Base-by-base conservation (phyloP, 805 yeast species). In the Cyberlindnera americana region DNA sequence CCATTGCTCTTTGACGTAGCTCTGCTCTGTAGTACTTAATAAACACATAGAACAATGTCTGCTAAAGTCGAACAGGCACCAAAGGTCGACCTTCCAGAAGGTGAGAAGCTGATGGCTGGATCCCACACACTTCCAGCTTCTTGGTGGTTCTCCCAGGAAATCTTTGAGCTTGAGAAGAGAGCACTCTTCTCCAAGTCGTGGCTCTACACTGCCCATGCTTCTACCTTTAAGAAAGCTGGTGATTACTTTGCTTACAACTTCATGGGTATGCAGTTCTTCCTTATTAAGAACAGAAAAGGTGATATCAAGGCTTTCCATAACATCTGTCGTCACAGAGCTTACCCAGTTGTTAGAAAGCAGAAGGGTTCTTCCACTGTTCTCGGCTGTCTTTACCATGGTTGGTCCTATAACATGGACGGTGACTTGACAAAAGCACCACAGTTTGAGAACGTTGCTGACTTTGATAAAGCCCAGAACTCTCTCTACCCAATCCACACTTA, bases 401-500 rank as follows among this genome's bases (percentile, higher is more conserved):
- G 83, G 83, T 70, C 79, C 19, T 77, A 77, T 61, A 75, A 75
- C 53, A 64, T 78, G n/a, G 78, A 76, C 47, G 83, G 83, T 4
- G 57, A 63, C 33, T 64, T 77, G 49, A 75, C 73, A 37, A 77
- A 77, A 51, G 82, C 82, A 8, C 83, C 83, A 17, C 79, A 75
- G 47, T 77, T 77, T 52, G 78, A 77, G 38, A 62, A 71, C 35
- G 78, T 77, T 33, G 73, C 74, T 52, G 82, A 81, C 13, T 77
- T 77, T 52, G 70, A 62, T 35, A 77, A 76, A 57, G 70, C 66
- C 38, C 75, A 72, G 43, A 77, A 77, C 59, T 71, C 78, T 0
- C 63, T 77, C 40, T 76, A 69, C 51, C 73, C 73, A 34, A 77
- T 77, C 54, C 69, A 69, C 45, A 69, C 78, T 13, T 77, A 77